Evolutionary conservation across 2,329 filamentous ascomycete genomes (phyloP).

Genomic region (Monilinia aucupariae): DNA sequence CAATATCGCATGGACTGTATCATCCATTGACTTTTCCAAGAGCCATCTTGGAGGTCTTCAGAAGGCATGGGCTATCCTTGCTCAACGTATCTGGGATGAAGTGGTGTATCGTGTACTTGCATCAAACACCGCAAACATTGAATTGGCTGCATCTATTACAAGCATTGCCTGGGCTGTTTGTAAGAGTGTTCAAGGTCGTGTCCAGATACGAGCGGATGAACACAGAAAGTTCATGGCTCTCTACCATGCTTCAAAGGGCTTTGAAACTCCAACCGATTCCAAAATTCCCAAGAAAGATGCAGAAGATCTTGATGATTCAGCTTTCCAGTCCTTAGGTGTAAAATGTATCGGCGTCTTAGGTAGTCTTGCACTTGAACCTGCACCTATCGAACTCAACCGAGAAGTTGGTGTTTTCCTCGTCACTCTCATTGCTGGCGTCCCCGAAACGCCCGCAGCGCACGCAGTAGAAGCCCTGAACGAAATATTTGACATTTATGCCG

Average conservation of each 20-base stretch:
- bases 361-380: conserved; percentile 53
- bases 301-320: conserved; percentile 40
- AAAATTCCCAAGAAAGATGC: conserved; percentile 20
- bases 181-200: conserved; percentile 47
- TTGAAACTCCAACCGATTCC: conserved; percentile 28
- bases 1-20: conserved; percentile 64
- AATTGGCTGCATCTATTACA: conserved; percentile 57
- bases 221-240: conserved; percentile 60
- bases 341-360: conserved; percentile 64
- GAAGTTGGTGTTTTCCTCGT: conserved; percentile 60
- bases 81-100: conserved; percentile 52
- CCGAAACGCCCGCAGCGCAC: conserved; percentile 51
- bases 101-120: conserved; percentile 53
- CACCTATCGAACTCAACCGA: conserved; percentile 50
- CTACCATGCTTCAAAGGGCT: conserved; percentile 52
- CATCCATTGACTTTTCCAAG: conserved; percentile 53
- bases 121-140: conserved; percentile 56
- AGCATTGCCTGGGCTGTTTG: conserved; percentile 62
- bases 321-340: conserved; percentile 56
- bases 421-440: conserved; percentile 47
- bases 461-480: conserved; percentile 60
- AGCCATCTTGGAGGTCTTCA: conserved; percentile 46
- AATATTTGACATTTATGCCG: conserved; percentile 61
- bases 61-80: conserved; percentile 49
- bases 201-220: conserved; percentile 48